These are phyloP conservation scores for Colletotrichum musae DNA, from an alignment of 2,329 filamentous ascomycete species.

Conservation along the genomic window DNA sequence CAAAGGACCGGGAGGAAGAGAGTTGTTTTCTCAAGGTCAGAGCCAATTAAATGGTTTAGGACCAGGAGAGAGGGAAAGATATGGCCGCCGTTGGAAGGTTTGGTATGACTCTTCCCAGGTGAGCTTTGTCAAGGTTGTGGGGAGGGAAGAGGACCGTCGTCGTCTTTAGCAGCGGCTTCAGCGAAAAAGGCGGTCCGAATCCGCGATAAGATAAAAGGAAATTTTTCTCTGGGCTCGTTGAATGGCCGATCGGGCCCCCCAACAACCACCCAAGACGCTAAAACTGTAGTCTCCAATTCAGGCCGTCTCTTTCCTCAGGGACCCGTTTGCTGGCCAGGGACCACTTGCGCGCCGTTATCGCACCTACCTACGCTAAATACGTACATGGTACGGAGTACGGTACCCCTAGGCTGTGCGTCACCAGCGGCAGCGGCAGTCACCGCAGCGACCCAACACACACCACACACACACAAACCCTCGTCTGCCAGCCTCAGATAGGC, in stretches of 20 bases:
- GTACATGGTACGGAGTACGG: too few relatives aligned
- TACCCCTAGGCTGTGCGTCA: constrained; percentile 19
- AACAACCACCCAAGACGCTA: constrained; percentile 34
- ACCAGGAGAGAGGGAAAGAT: constrained; percentile 34
- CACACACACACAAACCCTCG: constrained; percentile 16
- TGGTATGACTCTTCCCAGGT: constrained; percentile 38
- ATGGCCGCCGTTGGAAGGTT: constrained; percentile 37
- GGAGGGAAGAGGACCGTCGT: constrained; percentile 18
- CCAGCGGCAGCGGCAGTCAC: neutral
- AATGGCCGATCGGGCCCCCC: constrained; percentile 37
- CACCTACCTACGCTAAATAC: neutral
- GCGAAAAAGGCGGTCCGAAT: constrained; percentile 40
- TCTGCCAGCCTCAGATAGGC: constrained; percentile 19
- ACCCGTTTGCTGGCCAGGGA: constrained; percentile 30
- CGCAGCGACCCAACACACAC: constrained; percentile 17
- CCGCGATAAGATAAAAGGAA: constrained; percentile 43
- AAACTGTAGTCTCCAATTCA: constrained; percentile 25
- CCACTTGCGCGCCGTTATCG: constrained; percentile 40
- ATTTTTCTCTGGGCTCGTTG: constrained; percentile 42
- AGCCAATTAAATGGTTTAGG: constrained; percentile 42
- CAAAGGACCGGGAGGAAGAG: constrained; percentile 24
- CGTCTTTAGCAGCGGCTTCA: constrained; percentile 34
- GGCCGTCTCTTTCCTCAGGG: constrained; percentile 16
- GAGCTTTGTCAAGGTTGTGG: constrained; percentile 37
- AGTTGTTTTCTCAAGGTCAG: constrained; percentile 34